Evolutionary conservation across 352 stramenopile species (phyloP).

Genomic region (Pythium apleroticum): DNA sequence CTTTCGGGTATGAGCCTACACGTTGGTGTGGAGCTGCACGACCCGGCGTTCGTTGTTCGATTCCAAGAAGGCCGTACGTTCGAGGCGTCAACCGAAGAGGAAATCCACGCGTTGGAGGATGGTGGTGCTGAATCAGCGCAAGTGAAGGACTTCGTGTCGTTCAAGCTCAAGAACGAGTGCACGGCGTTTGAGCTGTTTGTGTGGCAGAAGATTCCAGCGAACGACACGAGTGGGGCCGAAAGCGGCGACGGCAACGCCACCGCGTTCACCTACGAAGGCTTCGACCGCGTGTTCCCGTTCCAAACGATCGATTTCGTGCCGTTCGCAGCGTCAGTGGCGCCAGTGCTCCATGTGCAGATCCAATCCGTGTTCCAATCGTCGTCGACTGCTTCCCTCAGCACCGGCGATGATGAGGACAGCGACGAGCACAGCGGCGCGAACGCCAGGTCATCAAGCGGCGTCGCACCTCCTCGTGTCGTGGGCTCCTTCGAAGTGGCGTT

Average conservation of each 20-base stretch:
- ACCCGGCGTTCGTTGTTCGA: slow-evolving; percentile 49
- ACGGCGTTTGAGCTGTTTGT: slow-evolving; percentile 72
- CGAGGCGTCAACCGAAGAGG: background rate
- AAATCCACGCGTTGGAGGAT: background rate
- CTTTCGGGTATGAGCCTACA: slow-evolving; percentile 39
- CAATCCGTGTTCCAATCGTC: slow-evolving; percentile 59
- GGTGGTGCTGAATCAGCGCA: slow-evolving; percentile 23
- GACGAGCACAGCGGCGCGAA: slow-evolving; percentile 9
- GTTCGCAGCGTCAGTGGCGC: slow-evolving; percentile 63
- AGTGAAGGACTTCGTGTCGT: slow-evolving; percentile 68
- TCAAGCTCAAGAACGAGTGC: slow-evolving; percentile 84
- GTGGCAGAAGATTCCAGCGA: slow-evolving; percentile 77
- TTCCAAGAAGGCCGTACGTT: slow-evolving; percentile 27
- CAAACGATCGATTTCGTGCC: slow-evolving; percentile 81
- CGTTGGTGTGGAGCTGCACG: slow-evolving; percentile 76
- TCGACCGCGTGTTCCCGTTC: slow-evolving; percentile 70
- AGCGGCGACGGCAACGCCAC: slow-evolving; percentile 20
- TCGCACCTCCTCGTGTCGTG: slow-evolving; percentile 39
- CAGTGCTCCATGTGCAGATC: slow-evolving; percentile 71
- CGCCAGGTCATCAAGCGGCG: slow-evolving; percentile 6
- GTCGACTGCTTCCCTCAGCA: slow-evolving; percentile 18
- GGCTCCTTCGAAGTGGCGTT: slow-evolving; percentile 79
- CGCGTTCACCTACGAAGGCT: slow-evolving; percentile 48
- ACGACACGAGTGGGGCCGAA: slow-evolving; percentile 35
- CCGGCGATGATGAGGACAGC: slow-evolving; percentile 19